Percentiles rank a stretch among this genome's conserved stretches.
phyloP scores from a whole-genome alignment of 1,284 basidiomycete species.

The Coniferiporia weirii region DNA sequence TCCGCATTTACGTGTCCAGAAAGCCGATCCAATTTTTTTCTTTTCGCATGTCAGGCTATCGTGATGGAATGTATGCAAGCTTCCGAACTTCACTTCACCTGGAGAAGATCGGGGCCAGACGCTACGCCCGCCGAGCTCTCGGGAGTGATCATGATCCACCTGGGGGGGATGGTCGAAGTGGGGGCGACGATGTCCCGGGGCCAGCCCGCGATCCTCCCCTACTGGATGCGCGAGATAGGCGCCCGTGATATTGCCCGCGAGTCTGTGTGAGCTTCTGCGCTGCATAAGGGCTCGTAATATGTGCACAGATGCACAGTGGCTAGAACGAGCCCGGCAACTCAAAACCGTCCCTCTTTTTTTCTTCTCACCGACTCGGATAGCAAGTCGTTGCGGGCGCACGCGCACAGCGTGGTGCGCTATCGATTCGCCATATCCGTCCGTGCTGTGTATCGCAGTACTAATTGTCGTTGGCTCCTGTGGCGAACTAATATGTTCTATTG shows the following conservation, averaged over 20 bases:
- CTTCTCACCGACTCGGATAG: no score
- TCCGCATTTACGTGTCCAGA: no score
- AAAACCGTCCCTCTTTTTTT: not conserved
- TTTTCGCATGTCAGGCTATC: no score
- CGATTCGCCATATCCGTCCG: slow-evolving; percentile 15
- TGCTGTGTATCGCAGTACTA: not conserved
- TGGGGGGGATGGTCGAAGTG: not conserved
- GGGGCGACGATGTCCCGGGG: no score
- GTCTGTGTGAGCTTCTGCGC: no score
- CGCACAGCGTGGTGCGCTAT: slow-evolving; percentile 4
- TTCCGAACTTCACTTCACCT: not conserved
- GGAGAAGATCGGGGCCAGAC: not conserved
- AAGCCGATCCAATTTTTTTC: no score
- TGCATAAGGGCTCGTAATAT: no score
- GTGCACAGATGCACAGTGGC: no score
- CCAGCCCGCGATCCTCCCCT: no score
- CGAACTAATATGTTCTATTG: no score
- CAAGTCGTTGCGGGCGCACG: not conserved
- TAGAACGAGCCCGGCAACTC: no score
- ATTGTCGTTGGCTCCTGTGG: not conserved
- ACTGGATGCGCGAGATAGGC: not conserved
- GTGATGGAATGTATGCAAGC: not conserved
- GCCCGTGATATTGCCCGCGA: not conserved
- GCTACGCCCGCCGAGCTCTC: not conserved
- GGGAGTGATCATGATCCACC: not conserved